Base-by-base conservation (phyloP, 345 rosid genomes). In the Cardamine chenopodiifolia region DNA sequence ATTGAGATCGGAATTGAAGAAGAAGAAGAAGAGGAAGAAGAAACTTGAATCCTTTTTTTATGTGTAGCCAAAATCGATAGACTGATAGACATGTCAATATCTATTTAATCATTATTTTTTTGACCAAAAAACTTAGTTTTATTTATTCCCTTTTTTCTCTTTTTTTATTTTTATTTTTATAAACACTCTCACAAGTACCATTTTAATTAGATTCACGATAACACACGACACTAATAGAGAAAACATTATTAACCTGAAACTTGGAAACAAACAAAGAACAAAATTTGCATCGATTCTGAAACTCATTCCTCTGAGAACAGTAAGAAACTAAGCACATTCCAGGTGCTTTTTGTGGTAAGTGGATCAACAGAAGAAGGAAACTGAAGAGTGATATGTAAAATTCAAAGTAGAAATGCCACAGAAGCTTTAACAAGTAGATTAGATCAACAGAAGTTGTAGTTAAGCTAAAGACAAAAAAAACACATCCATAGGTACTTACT, bases 1-100 rank as follows among this genome's bases (percentile, higher is more conserved):
- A 78, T 78, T 72, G 60, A 66, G 68, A 72, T 72, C 81, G 81
- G 69, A 71, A 66, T 22, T 4, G 48, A 35, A 34, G 22, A 37
- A 10, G 63, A 69, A 3, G 68, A 72, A 52, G 68, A 72, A 6
- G 68, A 70, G 64, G 67, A 29, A 31, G 66, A 29, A 31, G 50
- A 59, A 40, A 28, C 54, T 40, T 71, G 45, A 49, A 40, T 70
- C 47, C 17, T 48, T 54, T n/a, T 26, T 22, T 53, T 20, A 34
- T 70, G 31, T 20, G 8, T 72, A 28, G 17, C 74, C 10, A 20
- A 57, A 58, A 47, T 44, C 66, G 11, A 42, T 25, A 63, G n/a
- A 67, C 34, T 29, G 14, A 35, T 29, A n/a, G 62, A 63, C 70
- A 63, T 47, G 23, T 19, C 18, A 39, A 13, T 13, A 20, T 58